These are phyloP conservation scores for Huntiella bhutanensis DNA, from an alignment of 2,329 filamentous ascomycete genomes.

Conservation along the genomic window DNA sequence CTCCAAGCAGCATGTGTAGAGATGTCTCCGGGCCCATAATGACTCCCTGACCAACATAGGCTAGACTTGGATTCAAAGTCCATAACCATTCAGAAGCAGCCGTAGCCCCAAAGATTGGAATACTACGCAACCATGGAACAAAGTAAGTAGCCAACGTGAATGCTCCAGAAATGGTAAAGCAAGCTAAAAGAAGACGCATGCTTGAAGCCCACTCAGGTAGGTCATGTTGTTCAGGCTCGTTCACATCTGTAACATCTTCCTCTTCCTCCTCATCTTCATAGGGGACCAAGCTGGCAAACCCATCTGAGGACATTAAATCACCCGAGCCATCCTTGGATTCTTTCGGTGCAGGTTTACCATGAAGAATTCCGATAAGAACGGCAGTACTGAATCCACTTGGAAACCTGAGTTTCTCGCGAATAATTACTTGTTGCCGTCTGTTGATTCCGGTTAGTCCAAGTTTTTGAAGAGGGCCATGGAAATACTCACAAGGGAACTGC, in stretches of 20 bases:
- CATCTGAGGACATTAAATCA: slow-evolving; percentile 14
- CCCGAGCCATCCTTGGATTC: slow-evolving; percentile 4
- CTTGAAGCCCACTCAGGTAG: slow-evolving; percentile 25
- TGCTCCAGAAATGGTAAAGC: slow-evolving; percentile 39
- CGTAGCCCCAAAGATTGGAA: slow-evolving; percentile 66
- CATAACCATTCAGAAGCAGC: slow-evolving; percentile 74
- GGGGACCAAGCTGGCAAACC: slow-evolving; percentile 25
- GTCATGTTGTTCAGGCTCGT: slow-evolving; percentile 18
- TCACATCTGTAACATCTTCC: slow-evolving; percentile 12
- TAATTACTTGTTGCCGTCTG: slow-evolving; percentile 70
- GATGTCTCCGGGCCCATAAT: slow-evolving; percentile 97
- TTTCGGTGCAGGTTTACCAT: slow-evolving; percentile 33
- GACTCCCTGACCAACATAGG: slow-evolving; percentile 91
- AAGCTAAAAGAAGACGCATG: slow-evolving; percentile 34
- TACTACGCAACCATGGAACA: slow-evolving; percentile 59
- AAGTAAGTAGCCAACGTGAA: slow-evolving; percentile 81
- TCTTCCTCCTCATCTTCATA: slow-evolving; percentile 16
- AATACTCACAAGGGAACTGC: slow-evolving; percentile 56
- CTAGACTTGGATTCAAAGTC: slow-evolving; percentile 92
- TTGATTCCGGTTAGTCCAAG: neutral
- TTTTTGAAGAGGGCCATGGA: neutral
- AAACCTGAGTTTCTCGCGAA: slow-evolving; percentile 80
- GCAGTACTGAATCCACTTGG: slow-evolving; percentile 92
- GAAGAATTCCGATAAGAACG: slow-evolving; percentile 75
- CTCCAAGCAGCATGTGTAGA: slow-evolving; percentile 84